A percentile compares a stretch with the other conserved stretches of the same genome.
Conservation (phyloP, 2,329 filamentous ascomycete species). For the Aspergillus hiratsukae region DNA sequence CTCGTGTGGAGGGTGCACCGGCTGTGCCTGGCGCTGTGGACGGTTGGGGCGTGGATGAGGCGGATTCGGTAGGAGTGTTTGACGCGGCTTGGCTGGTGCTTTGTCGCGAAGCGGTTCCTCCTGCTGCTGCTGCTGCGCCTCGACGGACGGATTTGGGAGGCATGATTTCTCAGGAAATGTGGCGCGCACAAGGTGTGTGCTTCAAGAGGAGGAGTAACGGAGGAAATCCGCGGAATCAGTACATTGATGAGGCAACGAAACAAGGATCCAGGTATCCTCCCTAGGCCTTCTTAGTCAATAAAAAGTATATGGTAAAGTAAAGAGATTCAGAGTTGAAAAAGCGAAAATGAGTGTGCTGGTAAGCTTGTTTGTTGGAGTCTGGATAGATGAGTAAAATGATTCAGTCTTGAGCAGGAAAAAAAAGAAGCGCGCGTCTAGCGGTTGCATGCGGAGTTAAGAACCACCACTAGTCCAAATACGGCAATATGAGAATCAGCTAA, state of each 20-base stretch:
- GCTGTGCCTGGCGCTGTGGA: slow-evolving; percentile 7
- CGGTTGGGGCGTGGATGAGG: slow-evolving; percentile 7
- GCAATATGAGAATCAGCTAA: background rate
- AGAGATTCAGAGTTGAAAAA: background rate
- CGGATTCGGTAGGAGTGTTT: background rate
- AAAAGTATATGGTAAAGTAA: background rate
- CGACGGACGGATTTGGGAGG: slow-evolving; percentile 32
- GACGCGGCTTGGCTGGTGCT: background rate
- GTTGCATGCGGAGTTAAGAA: background rate
- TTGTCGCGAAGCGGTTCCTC: background rate
- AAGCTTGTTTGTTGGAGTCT: background rate
- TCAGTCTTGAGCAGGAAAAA: background rate
- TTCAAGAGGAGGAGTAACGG: background rate
- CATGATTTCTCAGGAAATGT: slow-evolving; percentile 18
- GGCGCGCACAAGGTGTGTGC: slow-evolving; percentile 6
- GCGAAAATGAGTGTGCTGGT: background rate
- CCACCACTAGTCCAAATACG: background rate
- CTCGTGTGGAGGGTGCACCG: slow-evolving; percentile 21
- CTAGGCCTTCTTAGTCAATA: background rate
- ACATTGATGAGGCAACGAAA: background rate
- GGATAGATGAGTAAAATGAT: background rate
- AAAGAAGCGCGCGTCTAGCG: slow-evolving; percentile 4
- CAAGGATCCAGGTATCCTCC: background rate
- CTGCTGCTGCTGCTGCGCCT: slow-evolving; percentile 15
- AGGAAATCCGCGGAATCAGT: background rate